Evolutionary conservation across 2,329 filamentous ascomycete genomes (phyloP).

Genomic region (Cladophialophora psammophila): DNA sequence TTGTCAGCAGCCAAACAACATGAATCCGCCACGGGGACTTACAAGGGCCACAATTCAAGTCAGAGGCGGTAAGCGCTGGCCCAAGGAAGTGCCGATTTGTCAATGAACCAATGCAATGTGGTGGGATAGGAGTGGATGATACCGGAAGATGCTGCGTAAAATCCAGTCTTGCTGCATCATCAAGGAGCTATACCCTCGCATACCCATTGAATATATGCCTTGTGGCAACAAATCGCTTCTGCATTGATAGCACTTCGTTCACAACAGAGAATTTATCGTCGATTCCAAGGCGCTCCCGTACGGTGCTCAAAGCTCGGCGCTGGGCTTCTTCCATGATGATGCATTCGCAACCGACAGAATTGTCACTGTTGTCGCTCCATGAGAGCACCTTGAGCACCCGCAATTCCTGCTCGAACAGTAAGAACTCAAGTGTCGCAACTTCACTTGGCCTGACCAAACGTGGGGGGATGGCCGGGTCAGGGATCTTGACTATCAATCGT

Average conservation of each 20-base stretch:
- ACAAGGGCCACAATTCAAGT: slow-evolving; percentile 16
- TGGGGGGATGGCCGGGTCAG: slow-evolving; percentile 29
- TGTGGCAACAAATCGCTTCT: slow-evolving; percentile 14
- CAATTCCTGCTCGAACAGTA: slow-evolving; percentile 43
- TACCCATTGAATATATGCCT: slow-evolving; percentile 10
- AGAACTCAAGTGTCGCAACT: slow-evolving; percentile 48
- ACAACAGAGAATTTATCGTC: slow-evolving; percentile 14
- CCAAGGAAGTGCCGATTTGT: slow-evolving; percentile 18
- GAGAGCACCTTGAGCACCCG: slow-evolving; percentile 49
- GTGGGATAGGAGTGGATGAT: not conserved
- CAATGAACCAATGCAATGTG: slow-evolving; percentile 17
- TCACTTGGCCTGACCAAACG: slow-evolving; percentile 47
- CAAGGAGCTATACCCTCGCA: slow-evolving; percentile 19
- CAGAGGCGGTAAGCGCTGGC: not conserved
- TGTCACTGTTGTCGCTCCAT: slow-evolving; percentile 47
- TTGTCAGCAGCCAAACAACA: not conserved
- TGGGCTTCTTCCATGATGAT: slow-evolving; percentile 49
- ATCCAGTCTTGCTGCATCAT: not conserved
- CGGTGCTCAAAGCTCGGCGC: slow-evolving; percentile 45
- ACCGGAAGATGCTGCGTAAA: not conserved
- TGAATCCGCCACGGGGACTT: slow-evolving; percentile 5
- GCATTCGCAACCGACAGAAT: slow-evolving; percentile 50
- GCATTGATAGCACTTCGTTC: slow-evolving; percentile 16
- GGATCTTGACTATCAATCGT: slow-evolving; percentile 32
- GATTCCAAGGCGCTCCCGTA: slow-evolving; percentile 44